A percentile compares a stretch with the other conserved stretches of the same genome.
Conservation (phyloP, 345 rosid species). For the Alliaria petiolata region DNA sequence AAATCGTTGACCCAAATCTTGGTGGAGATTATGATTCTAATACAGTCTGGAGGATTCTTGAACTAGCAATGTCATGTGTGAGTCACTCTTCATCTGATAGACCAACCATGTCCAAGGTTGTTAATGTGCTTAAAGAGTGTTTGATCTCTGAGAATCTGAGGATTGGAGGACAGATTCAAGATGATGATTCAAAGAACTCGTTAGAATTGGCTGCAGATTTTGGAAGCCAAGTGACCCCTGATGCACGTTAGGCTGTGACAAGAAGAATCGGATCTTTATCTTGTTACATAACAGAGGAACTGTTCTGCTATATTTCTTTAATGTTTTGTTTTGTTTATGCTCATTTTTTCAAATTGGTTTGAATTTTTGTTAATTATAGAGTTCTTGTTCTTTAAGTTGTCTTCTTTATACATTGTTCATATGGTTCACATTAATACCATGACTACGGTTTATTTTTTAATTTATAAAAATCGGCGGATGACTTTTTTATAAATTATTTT, state of each 20-base stretch:
- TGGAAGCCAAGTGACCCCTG: slow-evolving; percentile 15
- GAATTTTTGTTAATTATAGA: background rate
- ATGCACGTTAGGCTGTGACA: slow-evolving; percentile 15
- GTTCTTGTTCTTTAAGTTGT: background rate
- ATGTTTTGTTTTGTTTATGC: background rate
- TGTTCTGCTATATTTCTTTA: background rate
- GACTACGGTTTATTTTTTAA: too few relatives aligned
- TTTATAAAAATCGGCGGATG: too few relatives aligned
- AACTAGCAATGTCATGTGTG: slow-evolving; percentile 25
- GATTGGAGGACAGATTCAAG: background rate
- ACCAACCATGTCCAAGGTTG: slow-evolving; percentile 30
- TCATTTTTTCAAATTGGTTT: background rate
- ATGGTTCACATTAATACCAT: too few relatives aligned
- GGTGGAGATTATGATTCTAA: slow-evolving; percentile 21
- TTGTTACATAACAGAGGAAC: background rate
- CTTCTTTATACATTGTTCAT: background rate
- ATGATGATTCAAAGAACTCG: slow-evolving; percentile 18
- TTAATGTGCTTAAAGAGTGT: slow-evolving; percentile 17
- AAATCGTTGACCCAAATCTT: slow-evolving; percentile 18
- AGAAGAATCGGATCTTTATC: background rate
- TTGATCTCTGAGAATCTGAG: slow-evolving; percentile 12
- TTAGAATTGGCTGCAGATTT: background rate
- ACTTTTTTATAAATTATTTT: too few relatives aligned
- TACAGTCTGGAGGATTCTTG: slow-evolving; percentile 25
- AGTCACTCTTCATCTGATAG: slow-evolving; percentile 22